Evolutionary conservation across 2,329 filamentous ascomycete genomes (phyloP).

Genomic region (Epichloe scottii): DNA sequence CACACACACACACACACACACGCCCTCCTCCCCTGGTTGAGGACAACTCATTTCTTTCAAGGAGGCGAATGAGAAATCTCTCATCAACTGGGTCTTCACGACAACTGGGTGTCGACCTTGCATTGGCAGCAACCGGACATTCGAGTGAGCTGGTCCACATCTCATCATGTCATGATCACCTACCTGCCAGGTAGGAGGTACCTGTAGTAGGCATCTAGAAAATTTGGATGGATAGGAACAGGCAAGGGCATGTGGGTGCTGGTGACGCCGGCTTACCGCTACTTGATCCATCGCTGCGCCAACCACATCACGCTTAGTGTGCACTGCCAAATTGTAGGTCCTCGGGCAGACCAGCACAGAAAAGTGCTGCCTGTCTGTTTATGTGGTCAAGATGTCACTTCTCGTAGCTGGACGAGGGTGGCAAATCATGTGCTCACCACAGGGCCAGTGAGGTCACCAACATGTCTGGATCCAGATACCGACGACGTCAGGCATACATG

Average conservation of each 20-base stretch:
- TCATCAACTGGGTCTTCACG: background rate
- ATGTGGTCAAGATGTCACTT: background rate
- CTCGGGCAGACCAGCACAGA: background rate
- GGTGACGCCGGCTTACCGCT: slow-evolving; percentile 2
- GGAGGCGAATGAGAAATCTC: background rate
- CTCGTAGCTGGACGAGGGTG: background rate
- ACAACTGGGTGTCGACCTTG: background rate
- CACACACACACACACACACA: background rate
- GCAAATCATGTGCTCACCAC: background rate
- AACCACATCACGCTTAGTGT: background rate
- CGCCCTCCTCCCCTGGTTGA: background rate
- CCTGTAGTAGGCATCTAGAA: background rate
- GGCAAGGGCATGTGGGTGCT: background rate
- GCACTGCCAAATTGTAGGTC: background rate
- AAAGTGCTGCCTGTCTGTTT: background rate
- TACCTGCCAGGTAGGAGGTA: background rate
- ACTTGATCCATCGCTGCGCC: background rate
- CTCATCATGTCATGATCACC: background rate
- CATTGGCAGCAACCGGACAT: background rate
- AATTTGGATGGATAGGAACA: background rate
- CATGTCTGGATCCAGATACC: background rate
- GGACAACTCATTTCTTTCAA: slow-evolving; percentile 4
- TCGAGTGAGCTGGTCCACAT: background rate
- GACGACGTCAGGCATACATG: background rate
- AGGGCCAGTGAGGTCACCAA: background rate